phyloP scores from a whole-genome alignment of 345 rosid genomes.

The Reutealis trisperma region DNA sequence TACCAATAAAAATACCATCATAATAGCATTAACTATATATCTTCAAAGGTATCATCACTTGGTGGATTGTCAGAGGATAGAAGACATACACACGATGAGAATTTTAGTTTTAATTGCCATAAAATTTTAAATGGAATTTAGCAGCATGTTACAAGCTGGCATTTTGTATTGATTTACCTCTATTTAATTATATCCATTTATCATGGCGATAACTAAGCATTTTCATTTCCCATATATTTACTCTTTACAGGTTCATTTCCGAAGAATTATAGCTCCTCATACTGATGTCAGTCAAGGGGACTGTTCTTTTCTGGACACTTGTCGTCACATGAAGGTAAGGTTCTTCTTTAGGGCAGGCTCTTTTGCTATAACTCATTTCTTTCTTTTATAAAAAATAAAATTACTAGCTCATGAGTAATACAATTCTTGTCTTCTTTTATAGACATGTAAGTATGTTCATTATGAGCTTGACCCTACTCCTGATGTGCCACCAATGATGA shows the following conservation, averaged over 20 bases:
- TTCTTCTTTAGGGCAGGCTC: background rate
- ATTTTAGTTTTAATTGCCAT: background rate
- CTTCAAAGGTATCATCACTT: background rate
- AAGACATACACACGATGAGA: background rate
- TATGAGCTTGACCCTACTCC: slow-evolving; percentile 92
- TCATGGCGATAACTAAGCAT: background rate
- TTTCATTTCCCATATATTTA: background rate
- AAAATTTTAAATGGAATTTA: background rate
- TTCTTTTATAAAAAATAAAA: background rate
- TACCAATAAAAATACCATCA: background rate
- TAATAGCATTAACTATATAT: background rate
- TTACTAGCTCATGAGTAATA: background rate
- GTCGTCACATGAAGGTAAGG: slow-evolving; percentile 97
- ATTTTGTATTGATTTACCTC: background rate
- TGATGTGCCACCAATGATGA: slow-evolving; percentile 59
- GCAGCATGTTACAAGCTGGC: background rate
- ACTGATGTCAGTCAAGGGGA: slow-evolving; percentile 92
- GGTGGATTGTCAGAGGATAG: background rate
- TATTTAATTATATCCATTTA: background rate
- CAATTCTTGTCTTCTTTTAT: slow-evolving; percentile 18
- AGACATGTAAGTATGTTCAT: slow-evolving; percentile 99
- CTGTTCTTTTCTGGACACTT: slow-evolving; percentile 98
- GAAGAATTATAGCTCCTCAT: slow-evolving; percentile 91
- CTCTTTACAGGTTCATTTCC: slow-evolving; percentile 82
- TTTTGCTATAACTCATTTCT: background rate